A percentile compares a stretch with the other conserved stretches of the same genome.
Evolutionary conservation across 805 yeast genomes (phyloP).

Genomic region (Candida schatavii): DNA sequence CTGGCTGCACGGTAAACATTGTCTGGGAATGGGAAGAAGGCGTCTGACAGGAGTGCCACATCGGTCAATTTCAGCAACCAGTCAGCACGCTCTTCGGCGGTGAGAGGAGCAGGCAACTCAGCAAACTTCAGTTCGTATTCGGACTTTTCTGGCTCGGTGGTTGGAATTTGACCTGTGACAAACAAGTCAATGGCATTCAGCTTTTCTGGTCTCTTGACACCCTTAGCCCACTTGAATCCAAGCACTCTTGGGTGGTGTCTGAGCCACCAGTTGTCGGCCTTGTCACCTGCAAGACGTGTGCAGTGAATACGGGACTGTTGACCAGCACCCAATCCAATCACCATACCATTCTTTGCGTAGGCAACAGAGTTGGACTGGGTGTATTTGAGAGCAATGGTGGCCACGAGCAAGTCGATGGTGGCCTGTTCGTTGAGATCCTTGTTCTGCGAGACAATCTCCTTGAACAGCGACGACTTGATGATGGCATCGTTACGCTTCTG

Average conservation of each 20-base stretch:
- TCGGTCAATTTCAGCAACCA: conserved; percentile 79
- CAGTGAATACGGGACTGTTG: conserved; percentile 99
- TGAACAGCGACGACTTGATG: conserved; percentile 84
- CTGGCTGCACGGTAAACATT: conserved; percentile 96
- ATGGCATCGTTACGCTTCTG: conserved; percentile 98
- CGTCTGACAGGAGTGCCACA: conserved; percentile 94
- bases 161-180: conserved; percentile 90
- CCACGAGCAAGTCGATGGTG: conserved; percentile 88
- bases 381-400: conserved; percentile 95
- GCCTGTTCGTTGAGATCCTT: conserved; percentile 90
- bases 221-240: conserved; percentile 95
- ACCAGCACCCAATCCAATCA: conserved; percentile 98
- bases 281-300: conserved; percentile 98
- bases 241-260: conserved; percentile 96
- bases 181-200: conserved; percentile 94
- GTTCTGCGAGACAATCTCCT: conserved; percentile 86
- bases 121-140: conserved; percentile 91
- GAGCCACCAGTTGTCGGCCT: conserved; percentile 99
- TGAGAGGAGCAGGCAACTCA: conserved; percentile 77
- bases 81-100: conserved; percentile 77
- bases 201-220: conserved; percentile 97
- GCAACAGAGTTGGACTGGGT: conserved; percentile 98
- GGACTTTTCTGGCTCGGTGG: conserved; percentile 84
- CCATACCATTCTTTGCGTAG: conserved; percentile 99
- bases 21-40: conserved; percentile 99